Base-by-base conservation (phyloP, 345 rosid species). In the Citrus mangshanensis region DNA sequence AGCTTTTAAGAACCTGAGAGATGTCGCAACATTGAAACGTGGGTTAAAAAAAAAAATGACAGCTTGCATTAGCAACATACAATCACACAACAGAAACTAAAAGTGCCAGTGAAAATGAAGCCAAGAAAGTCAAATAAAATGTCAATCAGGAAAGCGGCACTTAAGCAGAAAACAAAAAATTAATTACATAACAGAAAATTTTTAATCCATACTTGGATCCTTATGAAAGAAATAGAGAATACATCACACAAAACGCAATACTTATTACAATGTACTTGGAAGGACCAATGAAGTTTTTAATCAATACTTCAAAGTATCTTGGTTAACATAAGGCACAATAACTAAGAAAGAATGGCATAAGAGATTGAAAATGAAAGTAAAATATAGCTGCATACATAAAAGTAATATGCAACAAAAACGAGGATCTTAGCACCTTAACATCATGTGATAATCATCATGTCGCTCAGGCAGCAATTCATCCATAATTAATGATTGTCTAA, bases 391-490 rank as follows among this genome's bases (percentile, higher is more conserved):
- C 54, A 69, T 9, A 1, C 34, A 9, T 21, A 51, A 1, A 14
- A 37, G 21, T 10, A 4, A 14, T 14, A 18, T 70, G 13, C 6
- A 70, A 4, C 42, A n/a, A 24, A 54, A 9, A 58, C 14, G 79
- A 37, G 21, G 63, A 56, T 62, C 55, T 28, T 25, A 61, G 72
- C 78, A 96, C 95, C 99, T 86, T 79, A 96, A 77, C 98, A 94
- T 89, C 98, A 92, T 90, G 85, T 96, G 98, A 81, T 96, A 96
- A 75, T 97, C 98, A 72, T 97, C 98, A 59, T 89, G 91, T 81
- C 77, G 88, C 1, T 78, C 85, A 0, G 97, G 95, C 19, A 97
- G 93, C 75, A 97, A 68, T 68, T 97, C 99, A n/a, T 97, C 99
- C 95, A 90, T 87, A 18, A 94, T 77, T 86, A 97, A 77, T 4